phyloP scores from a whole-genome alignment of 768 basidiomycete species.

The Naganishia vishniacii region DNA sequence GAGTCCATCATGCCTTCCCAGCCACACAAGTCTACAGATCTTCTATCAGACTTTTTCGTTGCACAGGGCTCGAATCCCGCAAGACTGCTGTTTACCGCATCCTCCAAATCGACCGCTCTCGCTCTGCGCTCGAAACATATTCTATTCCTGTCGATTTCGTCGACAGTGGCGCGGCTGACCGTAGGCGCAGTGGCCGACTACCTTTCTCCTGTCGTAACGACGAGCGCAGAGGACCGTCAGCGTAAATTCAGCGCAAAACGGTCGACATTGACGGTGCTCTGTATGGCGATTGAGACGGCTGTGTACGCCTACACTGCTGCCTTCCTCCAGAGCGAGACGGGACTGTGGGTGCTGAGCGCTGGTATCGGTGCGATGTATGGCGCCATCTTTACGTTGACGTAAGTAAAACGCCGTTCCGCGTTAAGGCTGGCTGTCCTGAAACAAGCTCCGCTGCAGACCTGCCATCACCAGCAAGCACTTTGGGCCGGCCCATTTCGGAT shows the following conservation, averaged over 20 bases:
- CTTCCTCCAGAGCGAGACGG: conserved; percentile 33
- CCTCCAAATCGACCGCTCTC: conserved; percentile 28
- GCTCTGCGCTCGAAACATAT: conserved; percentile 45
- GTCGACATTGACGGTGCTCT: conserved; percentile 38
- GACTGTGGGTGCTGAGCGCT: conserved; percentile 42
- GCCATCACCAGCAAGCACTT: conserved; percentile 40
- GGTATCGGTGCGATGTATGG: conserved; percentile 46
- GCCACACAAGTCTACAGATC: neutral
- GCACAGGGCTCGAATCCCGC: conserved; percentile 10
- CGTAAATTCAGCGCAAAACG: conserved; percentile 27
- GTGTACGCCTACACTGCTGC: conserved; percentile 39
- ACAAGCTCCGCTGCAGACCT: conserved; percentile 20
- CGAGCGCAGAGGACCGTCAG: conserved; percentile 29
- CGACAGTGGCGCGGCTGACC: conserved; percentile 41
- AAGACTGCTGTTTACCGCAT: conserved; percentile 5
- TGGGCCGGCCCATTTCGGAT: conserved; percentile 43
- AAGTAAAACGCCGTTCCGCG: conserved; percentile 21
- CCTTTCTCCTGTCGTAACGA: conserved; percentile 34
- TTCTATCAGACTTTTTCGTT: conserved; percentile 3
- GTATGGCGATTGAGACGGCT: conserved; percentile 33
- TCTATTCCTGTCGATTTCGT: conserved; percentile 41
- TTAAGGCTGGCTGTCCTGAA: neutral
- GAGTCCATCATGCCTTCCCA: conserved; percentile 39
- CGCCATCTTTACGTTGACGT: conserved; percentile 45
- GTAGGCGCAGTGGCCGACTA: conserved; percentile 43